Evolutionary conservation across 352 stramenopile species (phyloP).

Genomic region (Phytophthora pseudosyringae): DNA sequence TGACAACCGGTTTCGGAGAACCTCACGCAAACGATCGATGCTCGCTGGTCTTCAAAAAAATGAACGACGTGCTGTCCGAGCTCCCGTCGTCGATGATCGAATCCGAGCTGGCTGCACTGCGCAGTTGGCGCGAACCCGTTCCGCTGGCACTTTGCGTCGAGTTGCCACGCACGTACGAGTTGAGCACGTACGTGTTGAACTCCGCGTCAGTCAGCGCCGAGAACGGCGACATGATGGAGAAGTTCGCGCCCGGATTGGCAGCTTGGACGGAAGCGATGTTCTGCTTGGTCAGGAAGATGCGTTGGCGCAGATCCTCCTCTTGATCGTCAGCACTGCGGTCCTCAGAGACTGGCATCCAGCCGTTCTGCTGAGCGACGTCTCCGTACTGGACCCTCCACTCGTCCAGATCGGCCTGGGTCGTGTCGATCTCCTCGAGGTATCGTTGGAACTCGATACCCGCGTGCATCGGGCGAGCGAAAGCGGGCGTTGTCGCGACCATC

Average conservation of each 20-base stretch:
- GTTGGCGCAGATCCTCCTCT: constrained; percentile 54
- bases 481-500: constrained; percentile 3
- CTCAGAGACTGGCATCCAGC: constrained; percentile 43
- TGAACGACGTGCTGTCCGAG: constrained; percentile 15
- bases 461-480: constrained; percentile 43
- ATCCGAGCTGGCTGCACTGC: constrained; percentile 17
- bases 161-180: constrained; percentile 45
- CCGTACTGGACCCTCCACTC: constrained; percentile 46
- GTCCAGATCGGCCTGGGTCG: constrained; percentile 42
- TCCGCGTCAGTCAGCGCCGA: constrained; percentile 48
- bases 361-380: constrained; percentile 40
- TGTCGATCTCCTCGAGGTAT: constrained; percentile 52
- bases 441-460: constrained; percentile 51
- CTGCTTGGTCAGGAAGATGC: constrained; percentile 59
- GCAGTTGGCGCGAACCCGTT: constrained; percentile 21
- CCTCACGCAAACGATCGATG: no score
- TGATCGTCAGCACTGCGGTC: constrained; percentile 44
- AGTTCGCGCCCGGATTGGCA: constrained; percentile 51
- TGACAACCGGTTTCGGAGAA: no score
- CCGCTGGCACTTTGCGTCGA: constrained; percentile 18
- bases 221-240: constrained; percentile 66
- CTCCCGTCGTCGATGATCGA: constrained; percentile 4
- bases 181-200: constrained; percentile 48
- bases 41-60: no score
- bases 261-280: constrained; percentile 38